A percentile compares a stretch with the other conserved stretches of the same genome.
Conservation (phyloP, 2,329 filamentous ascomycete species). For the Epicoccum sorghinum region DNA sequence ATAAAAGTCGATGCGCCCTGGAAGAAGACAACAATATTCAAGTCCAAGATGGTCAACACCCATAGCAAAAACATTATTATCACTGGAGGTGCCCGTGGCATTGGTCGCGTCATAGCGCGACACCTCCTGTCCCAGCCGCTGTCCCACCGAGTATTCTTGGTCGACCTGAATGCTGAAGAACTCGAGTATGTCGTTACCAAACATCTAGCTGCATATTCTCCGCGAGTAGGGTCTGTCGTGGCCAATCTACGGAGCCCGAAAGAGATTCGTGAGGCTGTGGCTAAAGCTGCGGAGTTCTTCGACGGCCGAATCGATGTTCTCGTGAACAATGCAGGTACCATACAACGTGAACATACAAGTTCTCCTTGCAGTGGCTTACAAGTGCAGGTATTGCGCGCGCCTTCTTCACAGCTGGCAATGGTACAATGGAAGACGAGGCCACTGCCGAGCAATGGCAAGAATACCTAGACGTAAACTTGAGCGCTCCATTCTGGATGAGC, state of each 20-base stretch:
- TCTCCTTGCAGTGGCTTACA: not conserved
- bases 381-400: constrained; percentile 25
- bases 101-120: constrained; percentile 52
- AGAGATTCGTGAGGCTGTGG: constrained; percentile 40
- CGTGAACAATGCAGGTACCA: constrained; percentile 36
- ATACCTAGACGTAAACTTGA: constrained; percentile 31
- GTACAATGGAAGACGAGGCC: constrained; percentile 31
- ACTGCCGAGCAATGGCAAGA: constrained; percentile 33
- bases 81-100: constrained; percentile 51
- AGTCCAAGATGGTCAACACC: constrained; percentile 21
- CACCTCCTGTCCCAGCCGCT: constrained; percentile 44
- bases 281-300: constrained; percentile 47
- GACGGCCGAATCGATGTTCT: constrained; percentile 38
- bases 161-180: constrained; percentile 52
- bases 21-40: not conserved
- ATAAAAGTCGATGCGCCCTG: not conserved
- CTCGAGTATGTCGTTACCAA: constrained; percentile 33
- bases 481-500: constrained; percentile 30
- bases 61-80: constrained; percentile 43
- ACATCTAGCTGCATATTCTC: constrained; percentile 42
- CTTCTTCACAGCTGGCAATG: constrained; percentile 31
- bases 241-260: constrained; percentile 49
- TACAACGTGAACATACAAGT: not conserved
- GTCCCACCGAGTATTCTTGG: constrained; percentile 52
- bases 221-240: constrained; percentile 29